Evolutionary conservation across 305 asterid species (phyloP).

Genomic region (Stenogyne calaminthoides): DNA sequence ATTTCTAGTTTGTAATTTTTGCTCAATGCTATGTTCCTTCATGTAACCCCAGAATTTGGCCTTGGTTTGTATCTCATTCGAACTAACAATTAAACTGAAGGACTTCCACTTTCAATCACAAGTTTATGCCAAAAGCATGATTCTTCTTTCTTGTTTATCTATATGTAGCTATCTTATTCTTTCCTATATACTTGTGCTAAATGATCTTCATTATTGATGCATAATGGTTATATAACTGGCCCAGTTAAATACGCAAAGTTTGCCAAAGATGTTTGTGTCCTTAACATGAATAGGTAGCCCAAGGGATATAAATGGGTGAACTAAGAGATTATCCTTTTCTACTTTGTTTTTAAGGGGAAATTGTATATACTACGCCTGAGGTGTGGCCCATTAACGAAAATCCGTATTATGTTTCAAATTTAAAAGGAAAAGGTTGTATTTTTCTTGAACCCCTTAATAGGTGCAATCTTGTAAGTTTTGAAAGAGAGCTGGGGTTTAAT

Average conservation of each 20-base stretch:
- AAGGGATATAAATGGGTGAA: background rate
- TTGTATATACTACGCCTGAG: background rate
- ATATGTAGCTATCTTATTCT: background rate
- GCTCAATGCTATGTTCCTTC: background rate
- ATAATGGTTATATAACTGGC: slow-evolving; percentile 4
- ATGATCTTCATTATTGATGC: background rate
- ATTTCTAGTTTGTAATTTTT: background rate
- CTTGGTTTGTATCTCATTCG: background rate
- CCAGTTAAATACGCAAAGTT: background rate
- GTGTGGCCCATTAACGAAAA: background rate
- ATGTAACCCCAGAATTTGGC: background rate
- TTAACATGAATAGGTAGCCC: background rate
- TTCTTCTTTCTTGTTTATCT: slow-evolving; percentile 11
- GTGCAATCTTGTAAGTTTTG: background rate
- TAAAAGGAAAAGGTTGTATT: too few relatives aligned
- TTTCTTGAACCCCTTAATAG: background rate
- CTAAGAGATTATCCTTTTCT: background rate
- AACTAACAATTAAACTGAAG: background rate
- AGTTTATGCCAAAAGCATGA: background rate
- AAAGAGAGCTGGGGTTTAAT: background rate
- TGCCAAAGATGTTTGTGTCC: background rate
- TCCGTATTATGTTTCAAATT: background rate
- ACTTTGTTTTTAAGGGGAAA: background rate
- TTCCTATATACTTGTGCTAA: background rate
- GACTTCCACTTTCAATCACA: background rate